Base-by-base conservation (phyloP, 257 asterid species). In the Avicennia marina region DNA sequence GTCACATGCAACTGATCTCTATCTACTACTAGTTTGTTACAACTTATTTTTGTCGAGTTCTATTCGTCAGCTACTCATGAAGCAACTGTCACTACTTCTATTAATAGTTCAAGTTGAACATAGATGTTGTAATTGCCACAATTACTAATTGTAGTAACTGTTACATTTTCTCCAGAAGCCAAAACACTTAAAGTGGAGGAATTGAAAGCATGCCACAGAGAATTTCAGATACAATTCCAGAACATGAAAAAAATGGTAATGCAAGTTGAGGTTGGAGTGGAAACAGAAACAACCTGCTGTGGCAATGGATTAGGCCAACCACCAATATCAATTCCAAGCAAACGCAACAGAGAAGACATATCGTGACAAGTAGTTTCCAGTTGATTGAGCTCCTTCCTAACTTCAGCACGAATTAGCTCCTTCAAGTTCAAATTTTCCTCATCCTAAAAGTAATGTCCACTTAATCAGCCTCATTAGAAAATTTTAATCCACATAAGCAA, bases 381-480 rank as follows among this genome's bases (percentile, higher is more conserved):
- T 69, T 65, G 71, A 46, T 34, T 72, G 58, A 93, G 89, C 69
- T 82, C 82, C 24, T 55, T 79, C 55, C 82, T 75, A 32, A 93
- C 82, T 60, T 80, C 79, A 25, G 78, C 75, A 24, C 94, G 97
- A 56, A 89, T 68, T n/a, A 6, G 66, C 70, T 89, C 99, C 82
- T 78, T 93, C 77, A 82, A 21, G 73, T 81, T 86, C 95, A 84
- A 75, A 69, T 84, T 81, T 63, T 93, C 99, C 74, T 70, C 86
- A 72, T 82, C 95, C 99, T 93, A 67, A 71, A 65, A 64, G 47
- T n/a, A 64, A 22, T 38, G 58, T 24, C 50, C 5, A 60, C 36
- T 53, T 34, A 39, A 52, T 42, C 39, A 53, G 32, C 34, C 65
- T 56, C 17, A 4, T 22, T 54, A 15, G 29, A 21, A 49, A 43